These are phyloP conservation scores for Globisporangium uncinulatum DNA, from an alignment of 352 stramenopile genomes.

Conservation along the genomic window DNA sequence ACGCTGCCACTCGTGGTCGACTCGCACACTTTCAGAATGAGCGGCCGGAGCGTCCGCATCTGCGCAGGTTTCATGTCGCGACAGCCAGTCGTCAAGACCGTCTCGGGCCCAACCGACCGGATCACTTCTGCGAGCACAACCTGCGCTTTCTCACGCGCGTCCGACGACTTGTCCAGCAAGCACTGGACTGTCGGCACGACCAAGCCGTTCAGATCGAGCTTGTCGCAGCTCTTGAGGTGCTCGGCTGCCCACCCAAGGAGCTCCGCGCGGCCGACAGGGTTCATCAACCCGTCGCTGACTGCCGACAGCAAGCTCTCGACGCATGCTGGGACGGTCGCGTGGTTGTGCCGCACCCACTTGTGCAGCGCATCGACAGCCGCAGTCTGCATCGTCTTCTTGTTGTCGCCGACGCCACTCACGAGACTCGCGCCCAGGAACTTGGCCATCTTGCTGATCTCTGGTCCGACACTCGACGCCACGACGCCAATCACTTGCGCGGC, in stretches of 20 bases:
- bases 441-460: slow-evolving; percentile 74
- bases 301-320: slow-evolving; percentile 69
- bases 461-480: slow-evolving; percentile 66
- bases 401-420: slow-evolving; percentile 71
- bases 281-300: slow-evolving; percentile 64
- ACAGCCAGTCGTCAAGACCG: slow-evolving; percentile 61
- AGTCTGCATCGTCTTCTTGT: slow-evolving; percentile 87
- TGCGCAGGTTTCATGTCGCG: slow-evolving; percentile 81
- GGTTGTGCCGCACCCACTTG: slow-evolving; percentile 80
- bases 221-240: slow-evolving; percentile 56
- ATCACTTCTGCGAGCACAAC: slow-evolving; percentile 73
- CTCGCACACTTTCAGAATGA: slow-evolving; percentile 73
- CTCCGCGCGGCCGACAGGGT: slow-evolving; percentile 74
- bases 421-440: slow-evolving; percentile 71
- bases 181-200: slow-evolving; percentile 72
- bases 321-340: slow-evolving; percentile 50
- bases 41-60: slow-evolving; percentile 82
- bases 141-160: slow-evolving; percentile 79
- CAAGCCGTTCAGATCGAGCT: slow-evolving; percentile 61
- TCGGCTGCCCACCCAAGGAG: slow-evolving; percentile 70
- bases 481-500: slow-evolving; percentile 78
- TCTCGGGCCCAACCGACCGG: slow-evolving; percentile 75
- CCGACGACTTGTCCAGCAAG: slow-evolving; percentile 79
- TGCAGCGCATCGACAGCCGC: slow-evolving; percentile 73
- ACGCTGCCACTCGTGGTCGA: slow-evolving; percentile 20